Evolutionary conservation across 2,329 filamentous ascomycete genomes (phyloP), one percentile per base, ranked within the genome.

Genomic region (Cladosporium phlei): DNA sequence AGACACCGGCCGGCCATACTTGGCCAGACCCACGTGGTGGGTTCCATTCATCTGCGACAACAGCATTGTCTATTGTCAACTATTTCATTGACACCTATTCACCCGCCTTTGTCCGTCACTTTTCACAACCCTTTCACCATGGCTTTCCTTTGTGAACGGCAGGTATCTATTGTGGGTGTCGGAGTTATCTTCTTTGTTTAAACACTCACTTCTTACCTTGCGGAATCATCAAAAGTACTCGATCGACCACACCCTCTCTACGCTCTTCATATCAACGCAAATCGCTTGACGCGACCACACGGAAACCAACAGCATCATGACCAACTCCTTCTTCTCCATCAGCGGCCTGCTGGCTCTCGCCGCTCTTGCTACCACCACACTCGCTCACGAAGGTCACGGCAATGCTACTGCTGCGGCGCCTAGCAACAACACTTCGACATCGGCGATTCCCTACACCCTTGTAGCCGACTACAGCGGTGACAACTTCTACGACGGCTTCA

Each of bases 401-500:
- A 30, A 14, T 38, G 27, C 47, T 11, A 48, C 48, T 20, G 25
- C 34, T 21, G 33, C 48, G 17, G 24, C 47, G 8, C 38, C 51
- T 10, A 44, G 34, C 14, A 32, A 34, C 43, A 19, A 24, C 24
- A 35, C 28, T 1, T 20, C 46, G 2, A 34, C 46, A 44, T 54
- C 40, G 25, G 16, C 25, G 12, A 38, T 5, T 14, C 42, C 33
- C 7, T 66, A 65, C 54, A 53, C 51, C 24, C 55, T 66, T 3
- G 52, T 58, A 9, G 57, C 60, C 21, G 52, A 62, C 29, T 59
- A 60, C 43, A 52, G 53, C 16, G 59, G 59, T 27, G 7, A 60
- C 4, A 65, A 62, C 42, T 75, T 74, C 60, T 74, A 72, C 52
- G 59, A 67, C 50, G 56, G 55, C 25, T 75, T 74, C 55, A 61